Percentiles rank a stretch among this genome's conserved stretches.
These are phyloP conservation scores for Hymenoscyphus fraxineus DNA, from an alignment of 2,329 filamentous ascomycete species.

Conservation along the genomic window DNA sequence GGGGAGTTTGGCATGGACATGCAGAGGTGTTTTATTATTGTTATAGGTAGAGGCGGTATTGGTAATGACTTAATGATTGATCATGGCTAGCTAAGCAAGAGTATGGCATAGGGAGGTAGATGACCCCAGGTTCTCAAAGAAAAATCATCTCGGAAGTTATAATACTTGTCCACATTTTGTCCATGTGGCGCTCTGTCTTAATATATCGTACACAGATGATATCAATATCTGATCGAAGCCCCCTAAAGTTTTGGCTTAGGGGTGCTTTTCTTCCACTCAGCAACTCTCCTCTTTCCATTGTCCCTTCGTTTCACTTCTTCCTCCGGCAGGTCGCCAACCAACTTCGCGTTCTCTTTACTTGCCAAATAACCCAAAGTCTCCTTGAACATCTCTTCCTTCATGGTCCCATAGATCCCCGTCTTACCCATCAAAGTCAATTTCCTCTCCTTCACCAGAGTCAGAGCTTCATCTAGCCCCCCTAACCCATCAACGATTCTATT, in stretches of 20 bases:
- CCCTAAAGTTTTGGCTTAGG: slow-evolving; percentile 28
- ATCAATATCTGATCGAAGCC: no score
- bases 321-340: slow-evolving; percentile 39
- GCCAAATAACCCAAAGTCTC: slow-evolving; percentile 59
- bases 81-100: neutral
- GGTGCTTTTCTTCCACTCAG: slow-evolving; percentile 30
- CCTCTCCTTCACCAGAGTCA: slow-evolving; percentile 56
- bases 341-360: slow-evolving; percentile 45
- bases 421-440: slow-evolving; percentile 59
- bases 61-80: slow-evolving; percentile 10
- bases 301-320: slow-evolving; percentile 29
- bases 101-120: neutral
- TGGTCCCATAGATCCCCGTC: slow-evolving; percentile 62
- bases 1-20: slow-evolving; percentile 16
- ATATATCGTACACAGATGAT: no score
- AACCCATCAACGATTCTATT: slow-evolving; percentile 66
- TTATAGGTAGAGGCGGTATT: slow-evolving; percentile 5
- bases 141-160: neutral
- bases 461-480: slow-evolving; percentile 60
- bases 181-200: neutral
- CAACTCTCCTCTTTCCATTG: slow-evolving; percentile 22
- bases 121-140: neutral
- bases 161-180: neutral
- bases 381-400: slow-evolving; percentile 75
- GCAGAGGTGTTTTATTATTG: neutral